Base-by-base conservation (phyloP, 2,329 filamentous ascomycete genomes). In the Ceratocystis cacaofunesta region DNA sequence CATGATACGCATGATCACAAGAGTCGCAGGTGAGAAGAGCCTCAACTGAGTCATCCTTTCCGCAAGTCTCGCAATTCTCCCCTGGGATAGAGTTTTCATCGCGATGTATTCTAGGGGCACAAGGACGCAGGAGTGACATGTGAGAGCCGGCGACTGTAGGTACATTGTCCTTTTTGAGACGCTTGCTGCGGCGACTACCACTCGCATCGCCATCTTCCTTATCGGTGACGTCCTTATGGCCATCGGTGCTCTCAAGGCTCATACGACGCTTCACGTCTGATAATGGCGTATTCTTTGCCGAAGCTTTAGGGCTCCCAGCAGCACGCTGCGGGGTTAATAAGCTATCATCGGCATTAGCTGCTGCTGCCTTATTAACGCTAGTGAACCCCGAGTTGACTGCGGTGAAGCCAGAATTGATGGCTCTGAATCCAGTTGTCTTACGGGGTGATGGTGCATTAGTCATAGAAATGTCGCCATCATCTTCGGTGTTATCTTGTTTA, bases 61-160 rank as follows among this genome's bases (percentile, higher is more conserved):
- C 88, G 71, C 94, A 99, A 22, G 84, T 85, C 73, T 96, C 91
- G 72, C 94, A 99, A 74, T 86, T 88, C 85, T 83, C 80, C 63
- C 76, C 78, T 6, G 77, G 71, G n/a, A 72, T 70, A 8, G 73
- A 70, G 28, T 74, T 69, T 66, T 85, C 82, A 66, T 84, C 83
- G 65, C 82, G 78, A 22, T 81, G 79, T 67, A 85, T 79, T 68
- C 84, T 82, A 19, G 87, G 89, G 17, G 86, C 86, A 30, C 88
- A 86, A 66, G 92, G 90, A 64, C 92, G 89, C 72, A 95, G 91
- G 71, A 92, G 84, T 68, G 90, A 94, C 91, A 97, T 97, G 76
- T 97, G 91, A 63, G 92, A 97, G 65, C 94, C 94, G 69, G 91
- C 91, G 70, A 99, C 90, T 43, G 90, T 96, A 55, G 92, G 90